These are phyloP conservation scores for Straminergon stramineum DNA, from an alignment of 225 moss, liverwort and hornwort species.

Conservation along the genomic window DNA sequence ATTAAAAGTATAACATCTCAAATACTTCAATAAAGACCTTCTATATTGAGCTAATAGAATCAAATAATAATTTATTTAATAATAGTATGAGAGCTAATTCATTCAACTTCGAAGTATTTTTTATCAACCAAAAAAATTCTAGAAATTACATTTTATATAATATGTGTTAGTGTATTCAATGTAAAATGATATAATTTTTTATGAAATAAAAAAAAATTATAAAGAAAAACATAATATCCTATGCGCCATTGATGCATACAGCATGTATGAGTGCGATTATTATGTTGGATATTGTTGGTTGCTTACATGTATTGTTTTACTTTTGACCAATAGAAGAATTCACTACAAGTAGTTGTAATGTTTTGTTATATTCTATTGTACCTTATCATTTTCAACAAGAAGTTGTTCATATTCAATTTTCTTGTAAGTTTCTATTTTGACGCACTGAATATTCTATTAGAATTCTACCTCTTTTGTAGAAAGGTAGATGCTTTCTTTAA, in stretches of 20 bases:
- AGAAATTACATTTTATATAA: neutral
- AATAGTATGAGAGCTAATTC: neutral
- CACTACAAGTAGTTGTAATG: neutral
- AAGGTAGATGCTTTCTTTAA: neutral
- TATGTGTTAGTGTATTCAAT: neutral
- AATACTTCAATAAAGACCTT: neutral
- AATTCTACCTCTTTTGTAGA: neutral
- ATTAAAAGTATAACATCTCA: neutral
- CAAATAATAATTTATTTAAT: neutral
- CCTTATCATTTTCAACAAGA: neutral
- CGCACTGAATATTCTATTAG: neutral
- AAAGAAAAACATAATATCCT: neutral
- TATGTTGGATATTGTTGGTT: neutral
- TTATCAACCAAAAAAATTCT: too few species aligned
- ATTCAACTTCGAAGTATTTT: neutral
- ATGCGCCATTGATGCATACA: fast-evolving
- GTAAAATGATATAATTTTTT: neutral
- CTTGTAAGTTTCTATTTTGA: neutral
- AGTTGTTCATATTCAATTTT: neutral
- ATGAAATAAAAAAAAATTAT: neutral
- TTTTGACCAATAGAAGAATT: neutral
- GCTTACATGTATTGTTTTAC: neutral
- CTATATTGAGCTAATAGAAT: neutral
- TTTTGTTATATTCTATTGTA: neutral
- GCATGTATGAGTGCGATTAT: neutral